Percentiles rank a stretch among this genome's conserved stretches.
These are phyloP conservation scores for Candida saitoana DNA, from an alignment of 805 yeast genomes.

Conservation along the genomic window DNA sequence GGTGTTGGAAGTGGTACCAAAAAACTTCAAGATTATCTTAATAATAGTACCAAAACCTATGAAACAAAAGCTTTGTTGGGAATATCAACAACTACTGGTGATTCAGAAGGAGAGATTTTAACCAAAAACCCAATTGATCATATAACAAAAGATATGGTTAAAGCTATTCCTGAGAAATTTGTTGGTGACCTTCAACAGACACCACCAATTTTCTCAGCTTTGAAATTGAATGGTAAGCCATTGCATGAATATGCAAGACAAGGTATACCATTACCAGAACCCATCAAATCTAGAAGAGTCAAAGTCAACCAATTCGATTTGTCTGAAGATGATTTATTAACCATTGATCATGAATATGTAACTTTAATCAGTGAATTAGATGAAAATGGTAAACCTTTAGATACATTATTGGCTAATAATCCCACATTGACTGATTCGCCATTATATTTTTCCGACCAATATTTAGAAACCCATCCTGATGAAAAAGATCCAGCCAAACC, in stretches of 20 bases:
- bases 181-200: conserved; percentile 81
- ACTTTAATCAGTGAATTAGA: conserved; percentile 40
- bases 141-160: conserved; percentile 50
- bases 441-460: conserved; percentile 56
- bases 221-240: conserved; percentile 92
- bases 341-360: conserved; percentile 52
- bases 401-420: conserved; percentile 42
- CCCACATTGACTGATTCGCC: conserved; percentile 63
- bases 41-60: conserved; percentile 73
- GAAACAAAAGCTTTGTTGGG: conserved; percentile 85
- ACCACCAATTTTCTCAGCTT: conserved; percentile 93
- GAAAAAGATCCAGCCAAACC: conserved; percentile 38
- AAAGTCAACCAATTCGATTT: conserved; percentile 53
- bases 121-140: conserved; percentile 54
- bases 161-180: conserved; percentile 54
- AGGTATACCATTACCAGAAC: conserved; percentile 76
- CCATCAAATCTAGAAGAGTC: conserved; percentile 75
- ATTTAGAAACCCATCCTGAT: conserved; percentile 39
- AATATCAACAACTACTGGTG: conserved; percentile 89
- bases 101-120: conserved; percentile 79
- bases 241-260: conserved; percentile 91
- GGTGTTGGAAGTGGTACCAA: conserved; percentile 96
- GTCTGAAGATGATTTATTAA: conserved; percentile 48
- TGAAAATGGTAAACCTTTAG: conserved; percentile 44
- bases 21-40: conserved; percentile 63